Percentiles rank a stretch among this genome's conserved stretches.
These are phyloP conservation scores for Dentipellis sp. DNA, from an alignment of 768 basidiomycete species.

Conservation along the genomic window DNA sequence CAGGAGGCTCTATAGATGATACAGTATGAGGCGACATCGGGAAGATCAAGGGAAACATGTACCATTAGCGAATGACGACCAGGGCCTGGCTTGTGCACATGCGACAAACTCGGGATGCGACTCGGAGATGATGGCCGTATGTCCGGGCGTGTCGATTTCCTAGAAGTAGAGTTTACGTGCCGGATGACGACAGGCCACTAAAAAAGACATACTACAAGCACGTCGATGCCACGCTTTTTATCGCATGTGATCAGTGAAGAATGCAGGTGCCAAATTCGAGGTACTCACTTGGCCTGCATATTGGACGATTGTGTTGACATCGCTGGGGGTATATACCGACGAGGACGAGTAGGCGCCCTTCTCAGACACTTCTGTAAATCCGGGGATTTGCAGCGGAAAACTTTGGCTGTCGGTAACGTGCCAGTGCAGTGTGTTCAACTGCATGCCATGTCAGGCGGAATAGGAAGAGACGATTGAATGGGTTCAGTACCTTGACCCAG, in stretches of 20 bases:
- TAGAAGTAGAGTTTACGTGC: constrained; percentile 29
- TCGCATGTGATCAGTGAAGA: not conserved
- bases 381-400: constrained; percentile 27
- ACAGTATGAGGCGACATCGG: not conserved
- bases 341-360: constrained; percentile 24
- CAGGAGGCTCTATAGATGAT: constrained; percentile 33
- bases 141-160: constrained; percentile 84
- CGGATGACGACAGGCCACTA: too few species aligned
- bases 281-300: constrained; percentile 24
- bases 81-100: constrained; percentile 43
- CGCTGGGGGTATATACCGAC: constrained; percentile 20
- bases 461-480: not conserved
- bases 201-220: constrained; percentile 26
- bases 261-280: not conserved
- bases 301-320: constrained; percentile 21
- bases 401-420: constrained; percentile 32
- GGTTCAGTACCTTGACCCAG: constrained; percentile 33
- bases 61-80: not conserved
- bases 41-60: not conserved
- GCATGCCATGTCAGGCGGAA: not conserved
- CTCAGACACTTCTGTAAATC: constrained; percentile 22
- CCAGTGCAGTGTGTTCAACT: constrained; percentile 25
- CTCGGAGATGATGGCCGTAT: constrained; percentile 54
- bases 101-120: constrained; percentile 72
- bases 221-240: constrained; percentile 38